Percentiles rank a stretch among this genome's conserved stretches.
Conservation (phyloP, 208 protist genomes). For the Naegleria lovaniensis region DNA sequence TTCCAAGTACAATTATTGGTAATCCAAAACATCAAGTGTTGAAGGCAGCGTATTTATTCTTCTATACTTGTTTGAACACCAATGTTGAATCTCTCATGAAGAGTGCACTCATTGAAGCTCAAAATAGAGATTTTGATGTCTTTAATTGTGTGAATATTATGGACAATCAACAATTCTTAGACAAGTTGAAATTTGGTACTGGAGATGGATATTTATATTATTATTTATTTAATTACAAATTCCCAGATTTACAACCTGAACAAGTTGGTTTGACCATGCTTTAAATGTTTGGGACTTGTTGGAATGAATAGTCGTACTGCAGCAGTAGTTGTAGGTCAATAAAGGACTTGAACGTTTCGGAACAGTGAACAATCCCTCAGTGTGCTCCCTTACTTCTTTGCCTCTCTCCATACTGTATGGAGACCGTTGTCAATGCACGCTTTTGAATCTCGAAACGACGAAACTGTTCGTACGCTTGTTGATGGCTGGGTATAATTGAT, state of each 20-base stretch:
- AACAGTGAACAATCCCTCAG: no score
- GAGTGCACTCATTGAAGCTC: slow-evolving; percentile 79
- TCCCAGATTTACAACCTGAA: slow-evolving; percentile 63
- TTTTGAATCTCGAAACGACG: no score
- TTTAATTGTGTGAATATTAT: slow-evolving; percentile 97
- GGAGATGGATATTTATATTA: slow-evolving; percentile 97
- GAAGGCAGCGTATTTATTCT: slow-evolving; percentile 91
- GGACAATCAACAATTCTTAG: slow-evolving; percentile 71
- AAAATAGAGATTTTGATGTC: slow-evolving; percentile 87
- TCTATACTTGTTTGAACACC: slow-evolving; percentile 83
- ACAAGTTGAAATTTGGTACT: slow-evolving; percentile 89
- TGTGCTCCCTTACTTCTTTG: no score
- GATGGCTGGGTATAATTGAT: no score
- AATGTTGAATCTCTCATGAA: slow-evolving; percentile 72
- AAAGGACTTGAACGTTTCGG: no score
- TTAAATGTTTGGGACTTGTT: neutral
- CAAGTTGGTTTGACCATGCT: slow-evolving; percentile 61
- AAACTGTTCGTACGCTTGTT: no score
- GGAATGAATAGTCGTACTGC: no score
- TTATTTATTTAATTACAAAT: slow-evolving; percentile 97
- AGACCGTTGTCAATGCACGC: no score
- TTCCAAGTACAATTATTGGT: slow-evolving; percentile 92
- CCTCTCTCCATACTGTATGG: no score
- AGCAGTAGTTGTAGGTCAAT: no score
- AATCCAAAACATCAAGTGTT: slow-evolving; percentile 81